phyloP scores from a whole-genome alignment of 164 flowering plant genomes.

The Hamamelis virginiana region DNA sequence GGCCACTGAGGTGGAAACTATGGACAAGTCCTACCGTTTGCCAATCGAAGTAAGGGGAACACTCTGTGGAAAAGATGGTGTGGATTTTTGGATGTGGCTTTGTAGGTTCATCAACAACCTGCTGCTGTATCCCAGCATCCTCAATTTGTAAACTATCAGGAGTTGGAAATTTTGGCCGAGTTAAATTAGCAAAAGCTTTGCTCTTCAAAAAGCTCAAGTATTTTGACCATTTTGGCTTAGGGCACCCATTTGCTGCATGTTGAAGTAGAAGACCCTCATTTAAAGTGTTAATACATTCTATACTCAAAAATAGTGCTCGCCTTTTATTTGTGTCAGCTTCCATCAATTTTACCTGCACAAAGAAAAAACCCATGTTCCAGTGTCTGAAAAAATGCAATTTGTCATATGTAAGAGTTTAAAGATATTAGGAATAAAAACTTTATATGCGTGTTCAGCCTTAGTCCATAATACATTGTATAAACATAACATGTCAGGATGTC shows the following conservation, averaged over 20 bases:
- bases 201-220: constrained; percentile 90
- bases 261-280: constrained; percentile 87
- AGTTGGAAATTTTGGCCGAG: constrained; percentile 58
- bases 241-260: constrained; percentile 76
- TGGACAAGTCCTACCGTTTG: constrained; percentile 96
- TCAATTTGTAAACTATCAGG: constrained; percentile 30
- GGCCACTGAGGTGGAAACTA: constrained; percentile 90
- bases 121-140: constrained; percentile 26
- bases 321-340: constrained; percentile 65
- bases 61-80: constrained; percentile 91
- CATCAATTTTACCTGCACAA: constrained; percentile 59
- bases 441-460: too few relatives aligned
- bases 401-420: too few relatives aligned
- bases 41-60: constrained; percentile 93
- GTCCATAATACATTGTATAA: too few relatives aligned
- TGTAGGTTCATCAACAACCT: constrained; percentile 30
- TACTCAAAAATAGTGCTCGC: constrained; percentile 61
- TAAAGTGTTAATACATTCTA: constrained; percentile 86
- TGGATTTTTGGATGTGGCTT: constrained; percentile 77
- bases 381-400: not conserved
- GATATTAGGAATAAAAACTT: too few relatives aligned
- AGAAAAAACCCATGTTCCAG: constrained; percentile 2
- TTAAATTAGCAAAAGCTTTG: constrained; percentile 71
- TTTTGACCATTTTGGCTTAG: constrained; percentile 86
- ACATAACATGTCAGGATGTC: too few relatives aligned